Base-by-base conservation (phyloP, 306 rosid genomes). In the Crotalaria pallida region DNA sequence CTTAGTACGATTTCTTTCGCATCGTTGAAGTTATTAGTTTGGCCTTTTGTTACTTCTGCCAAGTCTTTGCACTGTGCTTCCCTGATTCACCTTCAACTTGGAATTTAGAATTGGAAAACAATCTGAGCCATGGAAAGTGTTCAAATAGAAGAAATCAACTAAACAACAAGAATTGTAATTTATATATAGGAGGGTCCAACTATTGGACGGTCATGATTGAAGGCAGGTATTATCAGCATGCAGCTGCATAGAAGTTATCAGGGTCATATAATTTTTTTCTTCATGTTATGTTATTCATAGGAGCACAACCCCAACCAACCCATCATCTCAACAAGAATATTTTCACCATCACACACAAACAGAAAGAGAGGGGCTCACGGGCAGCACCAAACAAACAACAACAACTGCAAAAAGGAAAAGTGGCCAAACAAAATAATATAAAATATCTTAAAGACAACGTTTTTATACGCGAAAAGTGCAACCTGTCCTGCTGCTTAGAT, bases 361-460 rank as follows among this genome's bases (percentile, higher is more conserved):
- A 86, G 61, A 53, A 52, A 75, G 67, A 79, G 82, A 76, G 69
- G 64, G 69, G 47, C 83, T 88, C 95, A 94, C 92, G 96, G 95
- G 96, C 88, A 84, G 56, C 80, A 77, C 85, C 82, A 85, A 82
- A 80, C 82, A 84, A 84, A 67, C 58, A 72, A 58, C 63, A 74
- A 81, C 83, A 77, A 80, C 80, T n/a, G n/a, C n/a, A n/a, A n/a
- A 86, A 71, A 74, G 65, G 51, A 60, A 80, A 83, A 72, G 82
- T 58, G 67, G 33, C 69, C 73, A 66, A 65, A 78, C 69, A 33
- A 77, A 40, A 27, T 5, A 17, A 27, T 57, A 56, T 47, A 34
- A 49, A 21, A 15, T 41, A 5, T 52, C 64, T 44, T 15, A 65
- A 55, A 58, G 31, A 53, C 53, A 58, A 75, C 66, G 22, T 63